Base-by-base conservation (phyloP, 179 eudicot genomes). In the Pouteria campechiana region DNA sequence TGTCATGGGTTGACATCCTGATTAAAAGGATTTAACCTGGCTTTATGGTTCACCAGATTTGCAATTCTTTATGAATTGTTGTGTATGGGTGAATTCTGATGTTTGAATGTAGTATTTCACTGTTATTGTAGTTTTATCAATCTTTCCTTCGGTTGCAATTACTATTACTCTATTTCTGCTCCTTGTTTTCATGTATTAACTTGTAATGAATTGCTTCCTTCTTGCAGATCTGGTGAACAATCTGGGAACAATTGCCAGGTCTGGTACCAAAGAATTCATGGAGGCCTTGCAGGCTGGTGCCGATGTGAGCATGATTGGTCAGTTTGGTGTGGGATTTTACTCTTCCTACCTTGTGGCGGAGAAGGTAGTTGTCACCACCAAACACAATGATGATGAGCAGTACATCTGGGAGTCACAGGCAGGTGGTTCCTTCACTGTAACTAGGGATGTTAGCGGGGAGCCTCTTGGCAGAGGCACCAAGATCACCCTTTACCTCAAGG, bases 281-380 rank as follows among this genome's bases (percentile, higher is more conserved):
- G 92, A 77, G 45, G 92, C 92, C 22, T 29, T 81, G 41, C 77
- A 74, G 9, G 92, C 90, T 7, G 90, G 84, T 4, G 90, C 90
- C 7, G 90, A 81, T 63, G 92, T 81, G 0, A 81, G 92, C 64
- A 77, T 81, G 92, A 81, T 81, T 49, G 92, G 92, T 4, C 92
- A 81, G 38, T 81, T 81, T 15, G 92, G 92, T 27, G 87, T 78
- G 9, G 86, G 86, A 32, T 78, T 78, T 48, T 78, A 78, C 69
- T 75, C 87, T 22, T 81, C 92, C 3, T 81, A 77, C 48, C 65
- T 81, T 49, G 92, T 77, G 25, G 85, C 92, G 3, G 92, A 81
- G 36, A 81, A 77, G 48, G 90, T 81, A 2, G 65, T 81, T 15
- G 90, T 81, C 2, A 77, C 82, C 20, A 77, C 81, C 31, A 81